Conservation (phyloP, 139 green algal genomes). For the Micromonas commoda region DNA sequence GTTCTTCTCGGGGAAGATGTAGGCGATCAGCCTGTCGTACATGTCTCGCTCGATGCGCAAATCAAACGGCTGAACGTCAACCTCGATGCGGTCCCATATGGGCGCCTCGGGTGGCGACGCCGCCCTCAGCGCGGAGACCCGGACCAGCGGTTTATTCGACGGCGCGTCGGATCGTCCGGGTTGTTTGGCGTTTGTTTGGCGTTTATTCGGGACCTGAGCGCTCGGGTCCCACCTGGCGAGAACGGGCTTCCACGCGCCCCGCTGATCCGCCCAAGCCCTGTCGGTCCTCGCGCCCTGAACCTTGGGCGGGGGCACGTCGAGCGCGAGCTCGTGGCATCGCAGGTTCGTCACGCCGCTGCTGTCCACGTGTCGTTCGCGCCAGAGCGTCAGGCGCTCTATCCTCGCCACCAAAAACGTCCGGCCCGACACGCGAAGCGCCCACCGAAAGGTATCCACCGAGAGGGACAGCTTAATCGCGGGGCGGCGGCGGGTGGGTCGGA, state of each 20-base stretch:
- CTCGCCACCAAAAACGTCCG: background rate
- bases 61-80: background rate
- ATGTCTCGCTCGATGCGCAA: background rate
- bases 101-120: background rate
- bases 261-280: background rate
- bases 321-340: background rate
- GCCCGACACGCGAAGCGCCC: background rate
- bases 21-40: background rate
- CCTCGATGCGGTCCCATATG: conserved; percentile 5
- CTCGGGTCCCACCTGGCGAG: background rate
- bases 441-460: background rate
- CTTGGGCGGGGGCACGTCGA: background rate
- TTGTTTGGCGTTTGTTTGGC: background rate
- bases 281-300: background rate
- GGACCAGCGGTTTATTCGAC: background rate
- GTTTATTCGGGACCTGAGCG: background rate
- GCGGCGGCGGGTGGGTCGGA: background rate
- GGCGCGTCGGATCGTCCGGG: too few species aligned
- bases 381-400: background rate
- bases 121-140: background rate
- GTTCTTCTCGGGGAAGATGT: background rate
- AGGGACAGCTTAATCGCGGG: background rate
- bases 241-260: background rate
- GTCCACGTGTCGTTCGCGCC: conserved; percentile 9
- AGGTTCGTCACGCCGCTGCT: background rate